Percentiles rank a stretch among this genome's conserved stretches.
These are phyloP conservation scores for Pseudogymnoascus sp. DNA, from an alignment of 2,329 filamentous ascomycete genomes.

Conservation along the genomic window DNA sequence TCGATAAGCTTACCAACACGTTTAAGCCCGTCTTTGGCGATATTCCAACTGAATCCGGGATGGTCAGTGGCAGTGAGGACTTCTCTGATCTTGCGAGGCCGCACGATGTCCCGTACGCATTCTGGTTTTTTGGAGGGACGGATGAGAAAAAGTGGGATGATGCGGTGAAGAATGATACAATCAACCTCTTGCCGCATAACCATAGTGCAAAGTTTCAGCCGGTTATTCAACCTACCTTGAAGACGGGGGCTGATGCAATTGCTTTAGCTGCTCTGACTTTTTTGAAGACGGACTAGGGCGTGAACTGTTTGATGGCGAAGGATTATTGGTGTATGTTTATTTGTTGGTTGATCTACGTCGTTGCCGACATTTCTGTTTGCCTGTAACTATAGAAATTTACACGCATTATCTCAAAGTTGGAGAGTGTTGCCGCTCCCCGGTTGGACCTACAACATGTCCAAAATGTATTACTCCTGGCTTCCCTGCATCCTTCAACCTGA, in stretches of 20 bases:
- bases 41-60: not conserved
- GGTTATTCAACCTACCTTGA: slow-evolving; percentile 49
- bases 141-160: slow-evolving; percentile 43
- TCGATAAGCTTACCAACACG: not conserved
- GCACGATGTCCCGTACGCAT: slow-evolving; percentile 37
- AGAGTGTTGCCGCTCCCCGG: not conserved
- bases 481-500: slow-evolving; percentile 12
- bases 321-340: not conserved
- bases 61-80: slow-evolving; percentile 19
- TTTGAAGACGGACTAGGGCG: not conserved
- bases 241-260: slow-evolving; percentile 42
- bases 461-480: not conserved
- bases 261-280: slow-evolving; percentile 40
- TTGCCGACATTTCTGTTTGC: not conserved
- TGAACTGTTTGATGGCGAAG: not conserved
- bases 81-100: slow-evolving; percentile 20
- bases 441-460: not conserved
- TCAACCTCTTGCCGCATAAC: slow-evolving; percentile 42
- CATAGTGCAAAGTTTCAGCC: slow-evolving; percentile 53
- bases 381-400: not conserved
- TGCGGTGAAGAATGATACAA: slow-evolving; percentile 31
- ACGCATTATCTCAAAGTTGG: not conserved
- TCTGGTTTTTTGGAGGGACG: slow-evolving; percentile 49
- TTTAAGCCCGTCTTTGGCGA: slow-evolving; percentile 9
- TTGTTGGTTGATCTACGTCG: not conserved